Evolutionary conservation across 345 rosid genomes (phyloP), one percentile per base, ranked within the genome.

Genomic region (Pistacia vera): DNA sequence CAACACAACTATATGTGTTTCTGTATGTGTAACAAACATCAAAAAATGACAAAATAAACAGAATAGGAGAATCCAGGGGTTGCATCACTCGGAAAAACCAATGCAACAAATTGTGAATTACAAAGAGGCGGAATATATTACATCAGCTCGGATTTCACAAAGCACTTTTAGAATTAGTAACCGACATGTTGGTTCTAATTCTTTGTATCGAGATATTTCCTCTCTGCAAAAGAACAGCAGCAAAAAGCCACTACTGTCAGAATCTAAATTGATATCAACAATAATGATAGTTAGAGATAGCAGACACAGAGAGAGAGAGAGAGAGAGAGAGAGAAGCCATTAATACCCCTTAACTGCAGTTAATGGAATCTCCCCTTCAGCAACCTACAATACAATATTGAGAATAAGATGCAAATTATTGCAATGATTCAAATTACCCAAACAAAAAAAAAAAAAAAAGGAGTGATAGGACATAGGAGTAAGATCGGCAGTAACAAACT

Each of bases 61-160:
- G 63, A n/a, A 44, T 18, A 66, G 38, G 18, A 52, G 41, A 56
- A 68, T 46, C 14, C 6, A 56, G 66, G 48, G 14, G 61, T 8
- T 36, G 38, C 67, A 28, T 66, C 16, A 67, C 49, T 52, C 30
- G 35, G 5, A 83, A 74, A 35, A 71, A 10, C 3, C 66, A 77
- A 58, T 33, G 22, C 69, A 85, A 22, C 51, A 69, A 70, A 67
- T 28, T 20, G 71, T 35, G 10, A 12, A 57, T n/a, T 8, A 73
- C 11, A 55, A 35, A 65, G 16, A 49, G 74, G 73, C 30, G 38
- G 6, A 63, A 66, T 67, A 60, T 5, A 76, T 78, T 91, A 95
- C 98, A 63, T 88, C 86, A 41, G 86, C 89, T 59, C 98, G 92
- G 69, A 93, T 81, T 85, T 95, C 98, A 80, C 97, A 93, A 22